These are phyloP conservation scores for Trypanosoma conorhini DNA, from an alignment of 208 protist species.

Conservation along the genomic window DNA sequence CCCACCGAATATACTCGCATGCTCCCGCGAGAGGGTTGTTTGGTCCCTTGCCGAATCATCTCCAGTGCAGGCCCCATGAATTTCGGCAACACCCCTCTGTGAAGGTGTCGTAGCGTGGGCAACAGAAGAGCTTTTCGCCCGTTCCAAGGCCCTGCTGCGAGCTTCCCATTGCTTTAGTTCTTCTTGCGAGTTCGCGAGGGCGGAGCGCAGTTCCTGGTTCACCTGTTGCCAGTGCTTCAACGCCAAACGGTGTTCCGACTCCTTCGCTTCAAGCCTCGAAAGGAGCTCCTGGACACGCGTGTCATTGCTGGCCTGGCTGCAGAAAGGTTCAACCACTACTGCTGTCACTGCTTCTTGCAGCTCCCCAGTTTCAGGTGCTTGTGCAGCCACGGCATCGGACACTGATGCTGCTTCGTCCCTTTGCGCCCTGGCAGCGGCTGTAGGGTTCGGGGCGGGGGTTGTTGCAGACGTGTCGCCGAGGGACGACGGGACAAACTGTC, in stretches of 20 bases:
- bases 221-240: constrained; percentile 51
- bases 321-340: neutral
- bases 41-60: constrained; percentile 17
- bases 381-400: neutral
- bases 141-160: neutral
- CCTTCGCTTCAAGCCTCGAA: constrained; percentile 32
- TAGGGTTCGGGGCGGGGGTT: neutral
- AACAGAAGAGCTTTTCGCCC: neutral
- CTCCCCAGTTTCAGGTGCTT: neutral
- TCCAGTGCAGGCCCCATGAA: neutral
- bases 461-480: neutral
- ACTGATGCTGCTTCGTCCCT: neutral
- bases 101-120: neutral
- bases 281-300: constrained; percentile 5
- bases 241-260: constrained; percentile 46
- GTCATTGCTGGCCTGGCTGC: neutral
- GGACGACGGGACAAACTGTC: neutral
- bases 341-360: neutral
- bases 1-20: constrained; percentile 34
- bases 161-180: constrained; percentile 37
- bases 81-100: neutral
- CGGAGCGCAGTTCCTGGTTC: constrained; percentile 63
- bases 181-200: constrained; percentile 53
- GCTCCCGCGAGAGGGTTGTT: constrained; percentile 44
- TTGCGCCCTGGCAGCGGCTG: neutral